Conservation (phyloP, 352 stramenopile species). For the Globisporangium heterothallicum region DNA sequence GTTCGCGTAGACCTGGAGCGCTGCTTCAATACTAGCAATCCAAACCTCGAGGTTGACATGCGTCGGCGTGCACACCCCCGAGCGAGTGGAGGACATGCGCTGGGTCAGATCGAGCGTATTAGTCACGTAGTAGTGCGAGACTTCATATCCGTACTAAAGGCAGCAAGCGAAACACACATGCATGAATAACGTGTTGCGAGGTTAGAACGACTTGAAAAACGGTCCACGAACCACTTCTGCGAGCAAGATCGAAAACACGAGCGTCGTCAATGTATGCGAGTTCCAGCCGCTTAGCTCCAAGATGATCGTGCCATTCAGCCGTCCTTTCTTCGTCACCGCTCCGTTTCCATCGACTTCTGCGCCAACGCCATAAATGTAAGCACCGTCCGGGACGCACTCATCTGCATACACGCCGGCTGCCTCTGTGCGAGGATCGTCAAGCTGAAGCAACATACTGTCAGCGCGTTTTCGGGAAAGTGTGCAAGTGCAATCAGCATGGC, state of each 20-base stretch:
- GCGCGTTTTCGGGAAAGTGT: not conserved
- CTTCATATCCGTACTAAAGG: constrained; percentile 16
- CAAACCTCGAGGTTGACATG: constrained; percentile 61
- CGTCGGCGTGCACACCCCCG: constrained; percentile 38
- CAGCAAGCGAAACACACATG: not conserved
- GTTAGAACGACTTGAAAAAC: too few species aligned
- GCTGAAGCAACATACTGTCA: not conserved
- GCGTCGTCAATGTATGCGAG: constrained; percentile 29
- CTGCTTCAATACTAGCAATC: constrained; percentile 24
- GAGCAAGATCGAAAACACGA: constrained; percentile 42
- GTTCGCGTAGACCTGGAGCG: constrained; percentile 39
- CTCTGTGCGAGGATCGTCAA: not conserved
- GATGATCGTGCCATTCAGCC: constrained; percentile 21
- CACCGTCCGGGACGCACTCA: not conserved
- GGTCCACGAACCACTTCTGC: constrained; percentile 28
- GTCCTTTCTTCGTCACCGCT: constrained; percentile 7
- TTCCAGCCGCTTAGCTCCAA: constrained; percentile 34
- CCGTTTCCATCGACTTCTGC: not conserved
- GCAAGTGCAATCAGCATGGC: not conserved
- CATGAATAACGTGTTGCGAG: not conserved
- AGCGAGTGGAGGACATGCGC: constrained; percentile 26
- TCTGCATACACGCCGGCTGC: not conserved
- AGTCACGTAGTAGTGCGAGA: constrained; percentile 16
- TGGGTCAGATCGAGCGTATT: constrained; percentile 9
- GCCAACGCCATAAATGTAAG: not conserved